Base-by-base conservation (phyloP, 495 filamentous ascomycete species). In the Glonium stellatum region DNA sequence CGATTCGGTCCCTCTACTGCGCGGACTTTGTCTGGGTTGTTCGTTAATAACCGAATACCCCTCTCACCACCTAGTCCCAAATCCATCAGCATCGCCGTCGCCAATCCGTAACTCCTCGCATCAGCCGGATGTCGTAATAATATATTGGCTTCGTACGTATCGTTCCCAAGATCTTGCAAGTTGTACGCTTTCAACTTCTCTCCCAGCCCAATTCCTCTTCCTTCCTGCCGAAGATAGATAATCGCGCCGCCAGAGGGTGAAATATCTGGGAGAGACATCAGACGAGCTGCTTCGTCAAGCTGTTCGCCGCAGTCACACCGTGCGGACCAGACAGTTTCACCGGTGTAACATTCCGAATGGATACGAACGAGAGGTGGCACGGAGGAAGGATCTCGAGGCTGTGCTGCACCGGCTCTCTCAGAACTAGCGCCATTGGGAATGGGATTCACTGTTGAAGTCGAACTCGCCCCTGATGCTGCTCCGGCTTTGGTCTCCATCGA, bases 111-210 rank as follows among this genome's bases (percentile, higher is more conserved):
- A 62, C 87, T 92, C 35, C 93, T 77, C 39, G 92, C 93, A 76
- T 98, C 93, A 1, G 93, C 93, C 0, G 93, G 93, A 72, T 98
- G 93, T 50, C 93, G 79, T 19, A 98, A 76, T 22, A 97, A 70
- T 41, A 98, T 75, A 66, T 98, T 98, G 18, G 93, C 93, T 72
- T 98, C 92, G 1, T 97, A 93, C 0, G 93, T 98, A 73, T 98
- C 93, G 10, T 86, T 89, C 0, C 93, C 93, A 13, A 98, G 76
- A 73, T 98, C 93, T 68, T 98, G 93, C 23, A 98, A 79, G 68
- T 98, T 98, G 70, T 98, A 98, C 12, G 93, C 93, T 75, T 98
- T 97, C 15, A 98, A 78, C 73, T 98, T 98, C 76, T 96, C 91
- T 1, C 87, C 86, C 5, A 98, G 79, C 1, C 93, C 93, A 61